Evolutionary conservation across 2,329 filamentous ascomycete species (phyloP), one percentile per base, ranked within the genome.

Genomic region (Boeremia lycopersici): DNA sequence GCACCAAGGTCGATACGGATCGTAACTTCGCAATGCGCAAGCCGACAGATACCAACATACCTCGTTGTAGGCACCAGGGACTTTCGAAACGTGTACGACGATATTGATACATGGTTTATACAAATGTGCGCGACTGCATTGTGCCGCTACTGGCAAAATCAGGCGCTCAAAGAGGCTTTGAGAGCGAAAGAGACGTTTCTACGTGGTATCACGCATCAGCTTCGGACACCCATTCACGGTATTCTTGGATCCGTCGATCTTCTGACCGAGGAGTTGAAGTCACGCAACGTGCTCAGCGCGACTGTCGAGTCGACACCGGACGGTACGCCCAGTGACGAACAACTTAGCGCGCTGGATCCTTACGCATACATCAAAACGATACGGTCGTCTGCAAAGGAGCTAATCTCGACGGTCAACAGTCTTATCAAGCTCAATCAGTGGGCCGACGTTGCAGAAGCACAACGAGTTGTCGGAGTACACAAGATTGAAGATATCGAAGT

Each of bases 151-250:
- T 75, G 74, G 62, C 78, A 80, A 26, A 72, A 75, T 15, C 65
- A 60, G 2, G 59, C 74, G 10, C 59, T 81, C 0, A 61, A 70
- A 23, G 77, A 81, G 55, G 78, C 76, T 0, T 69, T 79, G 51
- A 62, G 64, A 11, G 77, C 77, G 0, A 81, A 80, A 47, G 77
- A 80, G 1, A 73, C 63, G 3, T 81, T 81, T 49, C 64, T 81
- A 0, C 71, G 79, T 4, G 76, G 78, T 0, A 74, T 81, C 8
- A 79, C 77, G 0, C 79, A 81, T 47, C 77, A 81, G 31, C 73
- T 81, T 0, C 72, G 79, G 33, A 81, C 79, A 0, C 79, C 79
- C 0, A 79, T 81, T 4, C 79, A 81, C 30, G 79, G 79, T 0
- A 78, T 81, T 2, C 68, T 81, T 6, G 74, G 73, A 6, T 75